Percentiles rank a stretch among this genome's conserved stretches.
phyloP scores from a whole-genome alignment of 257 asterid species.

The Solanum tarijense region DNA sequence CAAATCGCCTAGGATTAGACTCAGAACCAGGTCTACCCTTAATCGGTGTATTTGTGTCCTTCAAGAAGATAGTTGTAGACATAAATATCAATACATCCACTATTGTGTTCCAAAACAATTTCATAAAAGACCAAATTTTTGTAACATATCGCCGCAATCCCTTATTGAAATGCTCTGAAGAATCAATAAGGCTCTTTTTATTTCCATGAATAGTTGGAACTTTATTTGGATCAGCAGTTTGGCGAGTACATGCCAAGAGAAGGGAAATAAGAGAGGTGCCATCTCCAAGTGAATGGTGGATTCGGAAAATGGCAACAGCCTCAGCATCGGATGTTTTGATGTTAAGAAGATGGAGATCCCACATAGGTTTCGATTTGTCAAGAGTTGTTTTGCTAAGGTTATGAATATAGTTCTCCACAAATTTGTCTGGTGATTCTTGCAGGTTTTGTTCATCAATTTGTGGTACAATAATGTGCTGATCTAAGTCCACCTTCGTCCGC shows the following conservation, averaged over 20 bases:
- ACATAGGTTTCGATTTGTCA: constrained; percentile 23
- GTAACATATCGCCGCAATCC: background rate
- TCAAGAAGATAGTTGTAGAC: constrained; percentile 19
- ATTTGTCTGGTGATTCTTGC: constrained; percentile 5
- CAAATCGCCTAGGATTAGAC: constrained; percentile 12
- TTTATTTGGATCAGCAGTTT: constrained; percentile 11
- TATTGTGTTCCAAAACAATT: constrained; percentile 11
- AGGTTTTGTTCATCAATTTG: background rate
- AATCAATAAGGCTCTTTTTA: background rate
- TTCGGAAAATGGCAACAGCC: constrained; percentile 13
- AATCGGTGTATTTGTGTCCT: constrained; percentile 22
- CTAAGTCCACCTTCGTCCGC: constrained; percentile 17
- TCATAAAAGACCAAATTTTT: background rate
- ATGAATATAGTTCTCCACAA: constrained; percentile 23
- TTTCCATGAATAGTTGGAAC: constrained; percentile 13
- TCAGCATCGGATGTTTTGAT: constrained; percentile 11
- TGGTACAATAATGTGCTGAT: constrained; percentile 11
- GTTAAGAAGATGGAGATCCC: constrained; percentile 33
- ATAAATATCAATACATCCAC: constrained; percentile 17
- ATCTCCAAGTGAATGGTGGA: constrained; percentile 33
- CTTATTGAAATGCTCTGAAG: background rate
- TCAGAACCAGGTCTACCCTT: constrained; percentile 10
- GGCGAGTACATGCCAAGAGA: constrained; percentile 21
- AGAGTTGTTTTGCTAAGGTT: constrained; percentile 19
- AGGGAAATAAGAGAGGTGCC: constrained; percentile 24